Percentiles rank a stretch among this genome's conserved stretches.
These are phyloP conservation scores for Geum urbanum DNA, from an alignment of 306 rosid genomes.

Conservation along the genomic window DNA sequence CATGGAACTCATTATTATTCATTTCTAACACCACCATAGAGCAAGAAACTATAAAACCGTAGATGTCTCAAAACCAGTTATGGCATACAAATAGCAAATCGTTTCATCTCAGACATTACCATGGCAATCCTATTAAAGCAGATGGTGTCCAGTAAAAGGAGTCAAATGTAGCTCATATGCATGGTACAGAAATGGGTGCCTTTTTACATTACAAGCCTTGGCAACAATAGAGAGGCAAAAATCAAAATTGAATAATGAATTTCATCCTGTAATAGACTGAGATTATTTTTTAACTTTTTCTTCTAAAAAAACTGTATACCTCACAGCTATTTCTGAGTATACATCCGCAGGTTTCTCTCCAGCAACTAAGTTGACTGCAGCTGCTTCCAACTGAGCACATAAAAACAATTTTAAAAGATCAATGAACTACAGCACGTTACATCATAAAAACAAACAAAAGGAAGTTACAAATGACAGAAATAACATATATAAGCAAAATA, in stretches of 20 bases:
- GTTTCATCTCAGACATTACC: too few species aligned
- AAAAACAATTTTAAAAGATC: slow-evolving; percentile 21
- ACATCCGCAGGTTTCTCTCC: slow-evolving; percentile 82
- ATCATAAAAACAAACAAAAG: background rate
- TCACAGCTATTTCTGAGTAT: slow-evolving; percentile 75
- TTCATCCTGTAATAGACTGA: background rate
- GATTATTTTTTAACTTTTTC: too few species aligned
- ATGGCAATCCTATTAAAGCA: background rate
- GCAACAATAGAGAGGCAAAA: too few species aligned
- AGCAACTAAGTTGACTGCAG: slow-evolving; percentile 79
- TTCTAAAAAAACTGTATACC: slow-evolving; percentile 32
- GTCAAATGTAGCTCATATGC: background rate
- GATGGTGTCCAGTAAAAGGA: background rate
- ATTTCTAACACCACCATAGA: background rate
- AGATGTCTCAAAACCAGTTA: background rate
- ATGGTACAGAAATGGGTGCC: background rate
- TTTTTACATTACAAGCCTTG: too few species aligned
- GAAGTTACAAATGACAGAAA: background rate
- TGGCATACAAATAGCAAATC: too few species aligned
- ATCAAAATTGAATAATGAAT: background rate
- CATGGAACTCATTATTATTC: background rate
- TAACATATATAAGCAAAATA: too few species aligned
- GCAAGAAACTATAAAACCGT: background rate
- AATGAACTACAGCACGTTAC: background rate
- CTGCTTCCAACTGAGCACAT: slow-evolving; percentile 67